phyloP scores from a whole-genome alignment of 139 green algal genomes.

The Astrephomene gubernaculifera region DNA sequence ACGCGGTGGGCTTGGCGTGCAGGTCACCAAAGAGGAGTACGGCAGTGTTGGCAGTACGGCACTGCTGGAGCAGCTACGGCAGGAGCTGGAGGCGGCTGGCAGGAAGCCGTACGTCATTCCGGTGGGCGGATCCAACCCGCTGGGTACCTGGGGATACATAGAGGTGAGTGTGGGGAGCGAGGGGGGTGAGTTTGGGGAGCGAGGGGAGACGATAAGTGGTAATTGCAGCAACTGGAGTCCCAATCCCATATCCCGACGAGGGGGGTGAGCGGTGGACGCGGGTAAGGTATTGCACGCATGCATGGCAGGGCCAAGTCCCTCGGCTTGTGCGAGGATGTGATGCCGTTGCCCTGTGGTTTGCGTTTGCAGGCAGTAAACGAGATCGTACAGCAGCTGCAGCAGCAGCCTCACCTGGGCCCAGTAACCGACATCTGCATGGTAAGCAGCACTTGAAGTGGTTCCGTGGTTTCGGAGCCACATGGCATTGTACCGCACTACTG shows the following conservation, averaged over 20 bases:
- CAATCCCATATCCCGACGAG: too few species aligned
- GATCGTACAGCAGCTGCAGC: constrained; percentile 72
- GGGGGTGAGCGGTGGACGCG: too few species aligned
- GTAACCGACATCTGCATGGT: constrained; percentile 87
- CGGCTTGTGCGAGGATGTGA: too few species aligned
- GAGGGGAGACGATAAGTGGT: neutral
- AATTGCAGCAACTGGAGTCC: too few species aligned
- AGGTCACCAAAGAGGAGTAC: constrained; percentile 97
- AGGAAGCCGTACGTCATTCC: constrained; percentile 89
- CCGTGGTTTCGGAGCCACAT: too few species aligned
- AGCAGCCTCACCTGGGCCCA: constrained; percentile 53
- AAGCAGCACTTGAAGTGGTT: too few species aligned
- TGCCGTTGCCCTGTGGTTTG: neutral
- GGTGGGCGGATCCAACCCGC: constrained; percentile 87
- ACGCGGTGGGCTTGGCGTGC: too few species aligned
- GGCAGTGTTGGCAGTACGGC: constrained; percentile 49
- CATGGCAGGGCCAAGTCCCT: too few species aligned
- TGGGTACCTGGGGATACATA: constrained; percentile 94
- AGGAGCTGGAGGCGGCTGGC: constrained; percentile 76
- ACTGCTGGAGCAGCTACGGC: constrained; percentile 68
- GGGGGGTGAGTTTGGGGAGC: neutral
- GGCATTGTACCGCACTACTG: too few species aligned
- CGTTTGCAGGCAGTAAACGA: constrained; percentile 73
- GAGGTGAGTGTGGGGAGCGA: constrained; percentile 34
- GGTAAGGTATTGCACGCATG: too few species aligned